Percentiles rank a stretch among this genome's conserved stretches.
Evolutionary conservation across 805 yeast species (phyloP).

Genomic region (Nadsonia fulvescens): DNA sequence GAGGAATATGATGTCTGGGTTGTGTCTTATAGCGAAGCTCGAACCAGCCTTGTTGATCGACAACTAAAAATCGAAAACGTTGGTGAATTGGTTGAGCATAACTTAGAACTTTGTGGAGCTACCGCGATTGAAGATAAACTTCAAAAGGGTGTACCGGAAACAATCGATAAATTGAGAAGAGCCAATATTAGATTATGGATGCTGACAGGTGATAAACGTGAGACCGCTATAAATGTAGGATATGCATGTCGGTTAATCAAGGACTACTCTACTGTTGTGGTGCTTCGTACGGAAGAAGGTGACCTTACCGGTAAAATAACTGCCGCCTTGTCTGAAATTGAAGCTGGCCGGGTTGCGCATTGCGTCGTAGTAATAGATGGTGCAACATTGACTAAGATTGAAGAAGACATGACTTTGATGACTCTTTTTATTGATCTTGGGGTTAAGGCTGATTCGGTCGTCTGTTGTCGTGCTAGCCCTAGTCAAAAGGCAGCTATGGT

Average conservation of each 20-base stretch:
- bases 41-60: conserved; percentile 55
- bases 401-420: conserved; percentile 52
- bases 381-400: conserved; percentile 57
- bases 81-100: conserved; percentile 55
- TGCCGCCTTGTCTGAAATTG: conserved; percentile 57
- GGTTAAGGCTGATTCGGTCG: conserved; percentile 73
- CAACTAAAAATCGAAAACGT: conserved; percentile 44
- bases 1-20: conserved; percentile 52
- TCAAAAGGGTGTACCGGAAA: conserved; percentile 92
- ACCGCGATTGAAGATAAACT: conserved; percentile 95
- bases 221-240: conserved; percentile 94
- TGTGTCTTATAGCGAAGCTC: conserved; percentile 49
- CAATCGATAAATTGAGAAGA: conserved; percentile 76
- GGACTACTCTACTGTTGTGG: conserved; percentile 76
- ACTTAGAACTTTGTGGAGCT: conserved; percentile 66
- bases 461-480: conserved; percentile 93
- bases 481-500: conserved; percentile 92
- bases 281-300: conserved; percentile 37
- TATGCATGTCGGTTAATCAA: conserved; percentile 84
- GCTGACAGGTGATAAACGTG: conserved; percentile 96
- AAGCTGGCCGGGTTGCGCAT: conserved; percentile 68
- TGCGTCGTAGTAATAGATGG: conserved; percentile 93
- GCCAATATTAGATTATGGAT: conserved; percentile 96
- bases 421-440: conserved; percentile 71
- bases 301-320: conserved; percentile 50